Conservation (phyloP, 768 basidiomycete species). For the Myochromella boudieri region DNA sequence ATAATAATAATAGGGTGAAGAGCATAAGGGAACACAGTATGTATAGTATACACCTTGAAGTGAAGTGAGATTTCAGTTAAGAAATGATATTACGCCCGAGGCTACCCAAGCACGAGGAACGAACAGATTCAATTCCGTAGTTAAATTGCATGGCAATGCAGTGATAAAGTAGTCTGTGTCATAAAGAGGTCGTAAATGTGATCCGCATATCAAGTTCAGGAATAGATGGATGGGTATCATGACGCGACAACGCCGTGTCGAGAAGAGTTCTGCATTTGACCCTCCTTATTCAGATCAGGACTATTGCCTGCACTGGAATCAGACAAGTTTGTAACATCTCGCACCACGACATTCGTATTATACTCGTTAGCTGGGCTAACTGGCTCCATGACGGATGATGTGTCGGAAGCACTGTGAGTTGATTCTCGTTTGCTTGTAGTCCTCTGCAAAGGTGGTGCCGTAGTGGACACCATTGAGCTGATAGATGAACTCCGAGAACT, state of each 20-base stretch:
- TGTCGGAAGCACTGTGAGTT: slow-evolving; percentile 54
- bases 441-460: slow-evolving; percentile 31
- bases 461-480: slow-evolving; percentile 20
- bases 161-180: too few relatives aligned
- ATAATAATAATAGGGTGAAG: too few relatives aligned
- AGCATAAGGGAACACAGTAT: too few relatives aligned
- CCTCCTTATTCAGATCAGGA: slow-evolving; percentile 17
- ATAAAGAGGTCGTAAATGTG: too few relatives aligned
- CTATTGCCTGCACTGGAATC: slow-evolving; percentile 18
- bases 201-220: too few relatives aligned
- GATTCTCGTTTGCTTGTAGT: slow-evolving; percentile 38
- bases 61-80: too few relatives aligned
- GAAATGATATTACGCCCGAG: too few relatives aligned
- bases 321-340: slow-evolving; percentile 29
- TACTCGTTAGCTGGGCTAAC: slow-evolving; percentile 49
- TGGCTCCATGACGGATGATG: slow-evolving; percentile 60
- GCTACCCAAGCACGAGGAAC: too few relatives aligned
- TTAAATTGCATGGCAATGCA: too few relatives aligned
- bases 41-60: too few relatives aligned
- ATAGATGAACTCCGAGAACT: slow-evolving; percentile 39
- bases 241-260: background rate
- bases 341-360: slow-evolving; percentile 26
- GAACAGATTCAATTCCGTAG: too few relatives aligned
- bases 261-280: slow-evolving; percentile 5
- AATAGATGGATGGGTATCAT: background rate